Evolutionary conservation across 805 yeast genomes (phyloP), one percentile per base, ranked within the genome.

Genomic region (Hyphopichia homilentoma): DNA sequence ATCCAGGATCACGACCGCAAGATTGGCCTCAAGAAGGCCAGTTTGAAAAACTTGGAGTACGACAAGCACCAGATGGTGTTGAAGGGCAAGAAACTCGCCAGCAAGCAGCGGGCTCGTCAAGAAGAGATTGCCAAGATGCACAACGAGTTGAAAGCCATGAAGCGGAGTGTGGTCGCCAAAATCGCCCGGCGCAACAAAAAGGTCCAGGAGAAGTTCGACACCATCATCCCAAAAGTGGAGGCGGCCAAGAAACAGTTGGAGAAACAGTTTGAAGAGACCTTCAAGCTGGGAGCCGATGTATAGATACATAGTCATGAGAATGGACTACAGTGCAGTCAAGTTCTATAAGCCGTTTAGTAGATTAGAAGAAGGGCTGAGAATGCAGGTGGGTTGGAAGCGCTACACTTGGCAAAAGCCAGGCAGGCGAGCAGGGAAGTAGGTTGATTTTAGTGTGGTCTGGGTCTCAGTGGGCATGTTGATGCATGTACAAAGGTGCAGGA

Each of bases 171-270:
- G 14, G 27, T 34, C 26, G 25, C 26, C 14, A 40, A 32, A 27
- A 35, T 35, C 9, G 45, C 45, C 24, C 55, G 48, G 38, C 47
- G 52, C 33, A 48, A 48, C 8, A 51, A 43, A 16, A 45, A 41
- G 21, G 43, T 58, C 8, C 53, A 56, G 24, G 71, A 65, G 16
- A 54, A 57, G 30, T 58, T 56, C 33, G 68, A 65, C 25, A 34
- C 48, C 15, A 57, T 65, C 15, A 40, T 65, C 22, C 68, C 66
- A 6, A 48, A 40, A 23, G 48, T 66, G 11, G 39, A 43, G 23
- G 40, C 45, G 14, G 58, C 57, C 15, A 50, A 52, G 6, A 42
- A 43, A 11, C 34, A 41, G 8, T 40, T 59, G 32, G 44, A 46
- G 30, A 36, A 33, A 13, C 43, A 44, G 28, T 36, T 41, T 12